A percentile compares a stretch with the other conserved stretches of the same genome.
These are phyloP conservation scores for Lentinula edodes DNA, from an alignment of 768 basidiomycete species.

Conservation along the genomic window DNA sequence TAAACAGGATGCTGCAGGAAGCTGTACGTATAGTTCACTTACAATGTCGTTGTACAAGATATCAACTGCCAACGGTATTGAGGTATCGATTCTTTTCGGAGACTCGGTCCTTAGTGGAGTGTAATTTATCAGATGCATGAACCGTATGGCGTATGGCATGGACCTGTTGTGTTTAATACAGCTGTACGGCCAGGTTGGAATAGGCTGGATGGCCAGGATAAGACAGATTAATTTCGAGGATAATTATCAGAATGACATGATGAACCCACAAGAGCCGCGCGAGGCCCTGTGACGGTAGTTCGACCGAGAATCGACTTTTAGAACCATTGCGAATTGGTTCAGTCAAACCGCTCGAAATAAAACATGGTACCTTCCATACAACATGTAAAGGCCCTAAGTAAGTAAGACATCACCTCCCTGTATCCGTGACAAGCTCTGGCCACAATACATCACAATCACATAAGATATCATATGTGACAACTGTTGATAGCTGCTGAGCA, in stretches of 20 bases:
- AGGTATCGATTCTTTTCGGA: background rate
- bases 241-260: background rate
- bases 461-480: too few relatives aligned
- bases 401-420: background rate
- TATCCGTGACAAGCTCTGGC: background rate
- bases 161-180: background rate
- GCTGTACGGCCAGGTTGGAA: background rate
- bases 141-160: background rate
- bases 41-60: too few relatives aligned
- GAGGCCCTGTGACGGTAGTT: background rate
- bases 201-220: conserved; percentile 3
- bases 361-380: background rate
- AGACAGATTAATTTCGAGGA: background rate
- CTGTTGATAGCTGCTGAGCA: too few relatives aligned
- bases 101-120: background rate
- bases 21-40: background rate
- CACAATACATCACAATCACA: too few relatives aligned
- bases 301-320: background rate
- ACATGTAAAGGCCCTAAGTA: background rate
- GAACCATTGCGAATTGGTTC: background rate
- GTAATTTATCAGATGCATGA: background rate
- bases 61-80: too few relatives aligned
- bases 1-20: background rate
- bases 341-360: background rate
- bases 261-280: background rate